Conservation (phyloP, 2,329 filamentous ascomycete genomes). For the Ophiostoma himal-ulmi region DNA sequence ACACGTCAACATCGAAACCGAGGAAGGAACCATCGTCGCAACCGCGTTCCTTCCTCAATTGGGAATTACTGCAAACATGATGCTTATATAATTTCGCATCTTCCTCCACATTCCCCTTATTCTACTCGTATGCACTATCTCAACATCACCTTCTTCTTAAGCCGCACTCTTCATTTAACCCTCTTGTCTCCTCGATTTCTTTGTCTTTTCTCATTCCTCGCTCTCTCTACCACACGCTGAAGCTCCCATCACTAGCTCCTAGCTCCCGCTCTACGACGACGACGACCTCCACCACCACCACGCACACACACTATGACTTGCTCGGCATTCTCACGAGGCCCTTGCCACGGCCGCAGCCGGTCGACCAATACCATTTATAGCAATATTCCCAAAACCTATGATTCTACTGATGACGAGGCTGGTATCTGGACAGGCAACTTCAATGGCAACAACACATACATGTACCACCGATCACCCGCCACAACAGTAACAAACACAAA, state of each 20-base stretch:
- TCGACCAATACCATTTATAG: neutral
- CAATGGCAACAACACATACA: neutral
- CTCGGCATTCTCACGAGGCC: neutral
- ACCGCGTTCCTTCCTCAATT: slow-evolving; percentile 7
- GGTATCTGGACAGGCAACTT: neutral
- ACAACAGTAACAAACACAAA: neutral
- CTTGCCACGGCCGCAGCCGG: neutral
- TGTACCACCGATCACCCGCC: neutral
- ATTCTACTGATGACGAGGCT: slow-evolving; percentile 18
- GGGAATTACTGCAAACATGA: neutral
- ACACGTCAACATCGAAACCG: slow-evolving; percentile 15
- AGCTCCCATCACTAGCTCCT: neutral
- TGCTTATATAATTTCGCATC: neutral
- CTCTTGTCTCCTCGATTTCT: neutral
- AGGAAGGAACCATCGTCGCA: slow-evolving; percentile 6
- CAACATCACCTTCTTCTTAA: neutral
- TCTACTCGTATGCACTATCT: neutral
- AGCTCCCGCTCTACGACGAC: neutral
- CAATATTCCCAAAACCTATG: slow-evolving; percentile 11
- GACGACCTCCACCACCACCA: neutral
- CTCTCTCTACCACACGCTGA: neutral
- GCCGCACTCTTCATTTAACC: neutral
- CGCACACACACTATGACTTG: slow-evolving; percentile 9
- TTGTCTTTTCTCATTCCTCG: neutral
- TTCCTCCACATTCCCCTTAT: neutral